These are phyloP conservation scores for Austroboletus novae-zelandiae DNA, from an alignment of 1,284 basidiomycete genomes.

Conservation along the genomic window DNA sequence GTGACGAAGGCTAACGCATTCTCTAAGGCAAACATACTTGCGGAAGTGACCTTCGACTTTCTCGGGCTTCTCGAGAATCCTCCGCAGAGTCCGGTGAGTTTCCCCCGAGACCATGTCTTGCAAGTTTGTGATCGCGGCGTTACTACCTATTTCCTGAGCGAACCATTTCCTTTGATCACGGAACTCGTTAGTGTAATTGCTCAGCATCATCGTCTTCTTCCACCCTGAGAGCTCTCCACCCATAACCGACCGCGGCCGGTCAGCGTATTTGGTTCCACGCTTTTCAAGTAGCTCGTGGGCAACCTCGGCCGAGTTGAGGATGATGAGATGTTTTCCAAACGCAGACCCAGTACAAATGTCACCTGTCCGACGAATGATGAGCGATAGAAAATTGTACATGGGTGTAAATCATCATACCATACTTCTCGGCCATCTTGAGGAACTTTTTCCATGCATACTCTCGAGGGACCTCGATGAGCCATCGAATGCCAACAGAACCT, in stretches of 20 bases:
- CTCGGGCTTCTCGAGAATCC: conserved; percentile 4
- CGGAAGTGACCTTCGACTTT: conserved; percentile 5
- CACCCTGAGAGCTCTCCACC: conserved; percentile 26
- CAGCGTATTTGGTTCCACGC: conserved; percentile 15
- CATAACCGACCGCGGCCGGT: conserved; percentile 21
- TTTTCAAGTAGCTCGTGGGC: conserved; percentile 20
- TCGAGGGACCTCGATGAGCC: neutral
- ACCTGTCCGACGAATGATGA: neutral
- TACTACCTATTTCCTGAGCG: conserved; percentile 30
- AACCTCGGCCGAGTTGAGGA: conserved; percentile 13
- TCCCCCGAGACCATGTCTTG: conserved; percentile 23
- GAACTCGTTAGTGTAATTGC: conserved; percentile 20
- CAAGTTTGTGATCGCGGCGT: conserved; percentile 10
- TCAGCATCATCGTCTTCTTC: conserved; percentile 25
- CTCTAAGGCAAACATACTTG: conserved; percentile 9
- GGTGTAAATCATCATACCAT: neutral
- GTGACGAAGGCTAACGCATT: neutral
- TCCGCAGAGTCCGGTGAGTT: conserved; percentile 5
- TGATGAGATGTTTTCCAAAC: conserved; percentile 8
- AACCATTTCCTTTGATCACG: conserved; percentile 19
- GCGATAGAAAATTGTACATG: neutral
- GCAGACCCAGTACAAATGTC: conserved; percentile 11
- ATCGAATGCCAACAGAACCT: neutral
- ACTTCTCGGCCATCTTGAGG: neutral
- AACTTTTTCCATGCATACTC: neutral